Conservation (phyloP, 768 basidiomycete species). For the Nevesoporus exiguus region DNA sequence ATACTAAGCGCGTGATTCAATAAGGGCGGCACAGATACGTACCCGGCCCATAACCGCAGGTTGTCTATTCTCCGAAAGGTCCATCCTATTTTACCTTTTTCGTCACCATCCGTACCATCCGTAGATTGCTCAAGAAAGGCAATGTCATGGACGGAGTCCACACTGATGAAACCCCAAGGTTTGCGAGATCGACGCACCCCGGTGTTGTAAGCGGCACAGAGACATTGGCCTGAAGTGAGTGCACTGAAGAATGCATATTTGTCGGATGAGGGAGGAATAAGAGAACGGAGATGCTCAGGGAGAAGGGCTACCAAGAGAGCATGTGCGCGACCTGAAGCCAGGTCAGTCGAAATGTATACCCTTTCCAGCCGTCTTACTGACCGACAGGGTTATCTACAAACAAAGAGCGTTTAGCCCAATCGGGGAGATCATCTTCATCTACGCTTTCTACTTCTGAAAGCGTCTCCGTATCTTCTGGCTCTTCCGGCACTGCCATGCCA, state of each 20-base stretch:
- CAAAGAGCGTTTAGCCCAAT: constrained; percentile 64
- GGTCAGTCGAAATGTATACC: constrained; percentile 1
- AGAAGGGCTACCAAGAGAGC: constrained; percentile 58
- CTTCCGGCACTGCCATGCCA: constrained; percentile 46
- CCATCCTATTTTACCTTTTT: constrained; percentile 60
- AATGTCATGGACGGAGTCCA: constrained; percentile 78
- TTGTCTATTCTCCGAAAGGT: constrained; percentile 88
- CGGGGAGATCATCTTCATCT: constrained; percentile 71
- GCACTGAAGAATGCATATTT: constrained; percentile 44
- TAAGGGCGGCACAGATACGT: constrained; percentile 27
- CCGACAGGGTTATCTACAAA: constrained; percentile 60
- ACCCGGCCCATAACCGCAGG: constrained; percentile 82
- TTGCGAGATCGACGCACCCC: constrained; percentile 76
- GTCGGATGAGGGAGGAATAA: constrained; percentile 34
- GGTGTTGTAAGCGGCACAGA: constrained; percentile 78
- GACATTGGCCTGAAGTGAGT: constrained; percentile 72
- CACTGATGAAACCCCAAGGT: constrained; percentile 85
- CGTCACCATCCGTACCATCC: constrained; percentile 34
- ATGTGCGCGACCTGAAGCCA: constrained; percentile 57
- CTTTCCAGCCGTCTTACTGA: constrained; percentile 33
- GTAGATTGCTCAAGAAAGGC: constrained; percentile 56
- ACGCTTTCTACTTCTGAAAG: constrained; percentile 42
- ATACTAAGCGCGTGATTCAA: background rate
- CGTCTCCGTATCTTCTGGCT: constrained; percentile 54
- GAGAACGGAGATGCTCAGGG: constrained; percentile 49